Percentiles rank a stretch among this genome's conserved stretches.
Evolutionary conservation across 306 rosid species (phyloP).

Genomic region (Gastrolobium villosum): DNA sequence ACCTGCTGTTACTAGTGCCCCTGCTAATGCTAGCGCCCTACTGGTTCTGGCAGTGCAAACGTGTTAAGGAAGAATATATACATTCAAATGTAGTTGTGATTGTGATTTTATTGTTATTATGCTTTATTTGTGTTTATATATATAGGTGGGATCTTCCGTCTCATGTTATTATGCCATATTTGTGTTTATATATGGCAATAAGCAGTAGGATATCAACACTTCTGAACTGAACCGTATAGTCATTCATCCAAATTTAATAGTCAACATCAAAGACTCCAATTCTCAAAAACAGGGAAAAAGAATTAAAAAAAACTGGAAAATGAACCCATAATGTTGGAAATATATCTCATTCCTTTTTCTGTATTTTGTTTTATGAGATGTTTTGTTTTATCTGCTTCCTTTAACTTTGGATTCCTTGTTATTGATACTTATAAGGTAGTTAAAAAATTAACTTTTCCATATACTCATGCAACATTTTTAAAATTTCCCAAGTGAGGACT

Average conservation of each 20-base stretch:
- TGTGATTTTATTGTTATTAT: no score
- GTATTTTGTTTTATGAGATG: slow-evolving; percentile 41
- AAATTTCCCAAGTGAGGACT: slow-evolving; percentile 47
- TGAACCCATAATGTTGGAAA: slow-evolving; percentile 15
- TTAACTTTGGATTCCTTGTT: slow-evolving; percentile 18
- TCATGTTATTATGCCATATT: neutral
- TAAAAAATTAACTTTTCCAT: slow-evolving; percentile 34
- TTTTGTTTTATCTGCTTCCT: slow-evolving; percentile 39
- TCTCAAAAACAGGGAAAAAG: slow-evolving; percentile 6
- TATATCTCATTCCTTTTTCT: slow-evolving; percentile 27
- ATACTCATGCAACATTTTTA: slow-evolving; percentile 47
- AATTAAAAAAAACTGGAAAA: neutral
- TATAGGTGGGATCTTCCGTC: neutral
- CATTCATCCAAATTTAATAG: slow-evolving; percentile 21
- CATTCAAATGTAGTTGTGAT: no score
- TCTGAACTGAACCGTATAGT: neutral
- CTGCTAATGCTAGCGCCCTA: no score
- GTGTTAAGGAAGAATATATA: no score
- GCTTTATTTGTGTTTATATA: no score
- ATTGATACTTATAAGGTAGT: slow-evolving; percentile 46
- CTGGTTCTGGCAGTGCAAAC: no score
- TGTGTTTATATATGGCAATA: slow-evolving; percentile 15
- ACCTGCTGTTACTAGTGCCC: no score
- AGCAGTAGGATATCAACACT: slow-evolving; percentile 17
- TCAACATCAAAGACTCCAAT: neutral